A percentile compares a stretch with the other conserved stretches of the same genome.
phyloP scores from a whole-genome alignment of 371 early-diverging fungal genomes.

The Rhizopus arrhizus region DNA sequence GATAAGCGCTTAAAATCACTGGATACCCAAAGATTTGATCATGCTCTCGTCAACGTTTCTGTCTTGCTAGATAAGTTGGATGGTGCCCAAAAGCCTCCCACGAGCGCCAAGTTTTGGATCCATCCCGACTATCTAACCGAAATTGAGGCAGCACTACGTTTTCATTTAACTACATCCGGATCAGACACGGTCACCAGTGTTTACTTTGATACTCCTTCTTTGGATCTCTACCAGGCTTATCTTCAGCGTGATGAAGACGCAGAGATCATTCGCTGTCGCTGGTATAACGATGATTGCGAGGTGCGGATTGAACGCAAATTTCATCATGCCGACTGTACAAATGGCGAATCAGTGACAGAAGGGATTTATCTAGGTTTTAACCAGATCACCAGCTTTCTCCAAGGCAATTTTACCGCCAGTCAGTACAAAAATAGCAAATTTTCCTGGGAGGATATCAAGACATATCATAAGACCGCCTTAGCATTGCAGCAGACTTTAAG shows the following conservation, averaged over 20 bases:
- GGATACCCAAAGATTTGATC: slow-evolving; percentile 69
- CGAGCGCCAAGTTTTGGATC: slow-evolving; percentile 97
- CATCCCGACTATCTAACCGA: slow-evolving; percentile 97
- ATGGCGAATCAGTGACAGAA: slow-evolving; percentile 96
- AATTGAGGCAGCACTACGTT: slow-evolving; percentile 88
- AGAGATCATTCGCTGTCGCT: slow-evolving; percentile 87
- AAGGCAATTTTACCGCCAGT: slow-evolving; percentile 80
- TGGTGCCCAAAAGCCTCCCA: slow-evolving; percentile 33
- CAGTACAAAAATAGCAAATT: slow-evolving; percentile 68
- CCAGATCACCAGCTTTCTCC: slow-evolving; percentile 83
- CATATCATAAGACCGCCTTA: slow-evolving; percentile 70
- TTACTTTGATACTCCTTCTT: slow-evolving; percentile 93
- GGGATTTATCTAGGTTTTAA: slow-evolving; percentile 92
- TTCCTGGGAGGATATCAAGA: slow-evolving; percentile 72
- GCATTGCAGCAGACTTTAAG: too few relatives aligned
- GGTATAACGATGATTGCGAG: slow-evolving; percentile 68
- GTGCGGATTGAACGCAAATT: slow-evolving; percentile 98
- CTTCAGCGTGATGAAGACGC: slow-evolving; percentile 92
- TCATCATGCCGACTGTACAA: slow-evolving; percentile 95
- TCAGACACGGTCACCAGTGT: slow-evolving; percentile 87
- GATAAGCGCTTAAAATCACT: slow-evolving; percentile 29
- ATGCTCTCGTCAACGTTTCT: slow-evolving; percentile 84
- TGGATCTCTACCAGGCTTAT: slow-evolving; percentile 91
- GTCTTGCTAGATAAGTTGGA: slow-evolving; percentile 57
- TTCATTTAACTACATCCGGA: slow-evolving; percentile 93